Percentiles rank a stretch among this genome's conserved stretches.
phyloP scores from a whole-genome alignment of 2,329 filamentous ascomycete species.

The Diaporthe aspalathi region DNA sequence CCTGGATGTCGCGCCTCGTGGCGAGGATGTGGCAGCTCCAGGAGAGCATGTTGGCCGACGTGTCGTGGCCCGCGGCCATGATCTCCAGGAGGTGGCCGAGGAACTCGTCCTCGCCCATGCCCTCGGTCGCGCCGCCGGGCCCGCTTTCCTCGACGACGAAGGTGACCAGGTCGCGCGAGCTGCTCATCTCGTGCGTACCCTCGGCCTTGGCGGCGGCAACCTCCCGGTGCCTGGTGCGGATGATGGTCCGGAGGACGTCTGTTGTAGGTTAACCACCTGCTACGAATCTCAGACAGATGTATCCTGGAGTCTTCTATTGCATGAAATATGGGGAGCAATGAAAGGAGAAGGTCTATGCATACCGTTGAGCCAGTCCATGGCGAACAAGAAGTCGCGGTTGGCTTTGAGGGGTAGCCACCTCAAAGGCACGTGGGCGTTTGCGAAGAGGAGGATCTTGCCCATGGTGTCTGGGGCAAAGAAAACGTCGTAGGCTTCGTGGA shows the following conservation, averaged over 20 bases:
- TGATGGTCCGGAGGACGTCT: slow-evolving; percentile 48
- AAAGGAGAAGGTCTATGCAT: too few species aligned
- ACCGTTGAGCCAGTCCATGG: slow-evolving; percentile 48
- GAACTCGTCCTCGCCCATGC: slow-evolving; percentile 43
- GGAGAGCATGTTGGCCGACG: slow-evolving; percentile 47
- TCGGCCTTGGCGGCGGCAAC: slow-evolving; percentile 43
- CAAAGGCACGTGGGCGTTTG: slow-evolving; percentile 44
- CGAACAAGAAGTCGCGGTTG: slow-evolving; percentile 52
- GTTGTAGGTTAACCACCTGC: too few species aligned
- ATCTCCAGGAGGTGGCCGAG: slow-evolving; percentile 45
- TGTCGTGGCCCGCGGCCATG: slow-evolving; percentile 49
- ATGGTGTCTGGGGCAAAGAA: slow-evolving; percentile 47
- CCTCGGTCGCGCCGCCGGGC: slow-evolving; percentile 31
- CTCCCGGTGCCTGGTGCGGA: slow-evolving; percentile 45
- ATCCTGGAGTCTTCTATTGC: too few species aligned
- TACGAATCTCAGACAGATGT: too few species aligned
- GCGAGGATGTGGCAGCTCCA: slow-evolving; percentile 50
- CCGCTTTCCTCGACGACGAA: slow-evolving; percentile 46
- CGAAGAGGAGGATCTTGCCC: slow-evolving; percentile 46
- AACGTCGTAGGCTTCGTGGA: slow-evolving; percentile 47
- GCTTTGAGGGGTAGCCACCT: slow-evolving; percentile 52
- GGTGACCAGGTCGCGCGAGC: slow-evolving; percentile 43
- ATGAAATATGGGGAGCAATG: too few species aligned
- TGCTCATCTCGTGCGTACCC: slow-evolving; percentile 37
- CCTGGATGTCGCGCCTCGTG: slow-evolving; percentile 47